Percentiles rank a stretch among this genome's conserved stretches.
These are phyloP conservation scores for Psidium guajava DNA, from an alignment of 345 rosid species.

Conservation along the genomic window DNA sequence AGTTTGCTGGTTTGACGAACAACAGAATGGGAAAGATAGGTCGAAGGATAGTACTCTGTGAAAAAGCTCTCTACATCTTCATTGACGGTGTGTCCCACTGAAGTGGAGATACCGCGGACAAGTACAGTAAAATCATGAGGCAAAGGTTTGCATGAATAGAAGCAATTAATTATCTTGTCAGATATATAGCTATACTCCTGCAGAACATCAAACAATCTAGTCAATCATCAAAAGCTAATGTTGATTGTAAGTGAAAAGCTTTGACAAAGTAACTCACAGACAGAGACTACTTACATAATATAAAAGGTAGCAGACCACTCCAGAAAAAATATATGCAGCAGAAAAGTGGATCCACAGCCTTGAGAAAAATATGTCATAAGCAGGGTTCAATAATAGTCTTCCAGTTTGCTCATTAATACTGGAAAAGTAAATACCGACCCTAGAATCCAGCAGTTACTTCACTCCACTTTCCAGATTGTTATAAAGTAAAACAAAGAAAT, in stretches of 20 bases:
- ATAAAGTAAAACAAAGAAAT: not conserved
- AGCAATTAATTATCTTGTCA: slow-evolving; percentile 43
- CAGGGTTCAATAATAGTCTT: not conserved
- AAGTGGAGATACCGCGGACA: slow-evolving; percentile 59
- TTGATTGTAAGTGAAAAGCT: not conserved
- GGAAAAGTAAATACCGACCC: not conserved
- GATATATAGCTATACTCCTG: slow-evolving; percentile 70
- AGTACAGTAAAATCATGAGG: slow-evolving; percentile 68
- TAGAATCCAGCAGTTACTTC: not conserved
- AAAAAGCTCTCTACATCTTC: slow-evolving; percentile 70
- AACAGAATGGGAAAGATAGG: slow-evolving; percentile 66
- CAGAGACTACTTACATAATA: slow-evolving; percentile 47
- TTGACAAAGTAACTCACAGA: not conserved
- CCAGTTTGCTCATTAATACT: not conserved
- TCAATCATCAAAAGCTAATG: not conserved
- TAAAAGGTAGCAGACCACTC: slow-evolving; percentile 81
- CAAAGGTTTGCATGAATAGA: slow-evolving; percentile 65
- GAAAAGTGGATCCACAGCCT: slow-evolving; percentile 96
- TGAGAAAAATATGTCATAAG: slow-evolving; percentile 7
- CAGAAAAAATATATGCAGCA: slow-evolving; percentile 79
- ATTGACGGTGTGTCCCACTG: slow-evolving; percentile 37
- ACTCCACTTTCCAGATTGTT: not conserved
- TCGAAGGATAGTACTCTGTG: slow-evolving; percentile 65
- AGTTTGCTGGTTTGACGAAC: slow-evolving; percentile 56
- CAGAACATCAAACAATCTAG: slow-evolving; percentile 1